Base-by-base conservation (phyloP, 2,329 filamentous ascomycete species). In the Daldinia sp. region DNA sequence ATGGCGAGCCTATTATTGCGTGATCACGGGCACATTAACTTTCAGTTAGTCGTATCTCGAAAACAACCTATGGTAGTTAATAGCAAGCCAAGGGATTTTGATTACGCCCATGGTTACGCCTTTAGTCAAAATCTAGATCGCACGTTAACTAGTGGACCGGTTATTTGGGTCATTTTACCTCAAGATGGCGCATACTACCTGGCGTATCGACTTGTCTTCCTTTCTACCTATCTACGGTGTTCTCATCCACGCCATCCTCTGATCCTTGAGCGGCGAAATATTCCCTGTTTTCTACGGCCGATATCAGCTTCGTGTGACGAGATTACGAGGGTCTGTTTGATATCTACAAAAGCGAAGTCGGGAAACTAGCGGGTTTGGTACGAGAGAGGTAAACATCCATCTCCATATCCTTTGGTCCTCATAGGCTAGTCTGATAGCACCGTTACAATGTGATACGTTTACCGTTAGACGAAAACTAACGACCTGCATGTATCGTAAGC, bases 1-100 rank as follows among this genome's bases (percentile, higher is more conserved):
- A 57, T 57, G 28, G 39, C 33, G 15, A 33, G 23, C 15, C 12
- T 35, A 41, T 44, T 42, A 46, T 57, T 57, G 39, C 39, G 54
- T 57, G 54, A 44, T 42, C 3, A n/a, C 10, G 9, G 3, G 2
- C 54, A 12, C 23, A 13, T 44, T 9, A 15, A 13, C 23, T 15
- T 26, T 9, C 12, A 37, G 33, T 9, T 37, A 37, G 18, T 37
- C 18, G 18, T 26, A 54, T 13, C 26, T 30, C n/a, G 15, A 26
- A 15, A 50, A 26, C 23, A 28, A 30, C 46, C 7, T 30, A 18
- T 30, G 4, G 30, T 50, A 50, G 6, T 6, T 18, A 30, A 30
- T 50, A 30, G 6, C 13, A 18, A 50, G 4, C 3, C 23, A 10
- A 50, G 13, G 26, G 26, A 15, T 39, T 9, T 3, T 30, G 7